These are phyloP conservation scores for Botryosphaeria agaves DNA, from an alignment of 2,329 filamentous ascomycete genomes.

Conservation along the genomic window DNA sequence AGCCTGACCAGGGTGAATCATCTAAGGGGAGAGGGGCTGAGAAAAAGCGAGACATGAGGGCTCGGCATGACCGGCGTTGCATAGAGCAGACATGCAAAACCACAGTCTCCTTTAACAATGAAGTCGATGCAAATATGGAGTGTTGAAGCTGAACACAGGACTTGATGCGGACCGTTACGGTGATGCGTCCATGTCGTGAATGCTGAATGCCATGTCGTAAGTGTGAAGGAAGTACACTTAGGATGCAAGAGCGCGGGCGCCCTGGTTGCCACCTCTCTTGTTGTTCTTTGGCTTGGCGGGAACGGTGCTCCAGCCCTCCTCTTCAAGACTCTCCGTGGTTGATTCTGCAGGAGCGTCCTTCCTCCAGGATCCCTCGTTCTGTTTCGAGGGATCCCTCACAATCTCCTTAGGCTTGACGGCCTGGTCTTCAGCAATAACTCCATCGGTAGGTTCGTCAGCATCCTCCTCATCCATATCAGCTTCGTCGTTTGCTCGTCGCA, in stretches of 20 bases:
- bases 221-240: too few relatives aligned
- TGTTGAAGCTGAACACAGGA: too few relatives aligned
- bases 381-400: constrained; percentile 23
- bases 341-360: constrained; percentile 17
- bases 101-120: too few relatives aligned
- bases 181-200: too few relatives aligned
- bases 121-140: too few relatives aligned
- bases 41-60: too few relatives aligned
- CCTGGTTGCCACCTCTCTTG: constrained; percentile 20
- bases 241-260: constrained; percentile 30
- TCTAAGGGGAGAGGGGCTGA: too few relatives aligned
- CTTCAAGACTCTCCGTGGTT: constrained; percentile 29
- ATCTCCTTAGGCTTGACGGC: constrained; percentile 38
- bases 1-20: too few relatives aligned
- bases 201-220: too few relatives aligned
- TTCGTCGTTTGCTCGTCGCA: constrained; percentile 24
- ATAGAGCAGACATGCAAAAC: too few relatives aligned
- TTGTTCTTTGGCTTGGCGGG: constrained; percentile 27
- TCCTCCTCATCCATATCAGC: constrained; percentile 21
- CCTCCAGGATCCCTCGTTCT: constrained; percentile 19
- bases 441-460: constrained; percentile 30
- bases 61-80: too few relatives aligned
- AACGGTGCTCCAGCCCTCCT: constrained; percentile 37
- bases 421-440: constrained; percentile 33
- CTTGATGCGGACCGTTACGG: too few relatives aligned